Conservation (phyloP, 306 rosid species). For the Glycyrrhiza uralensis region DNA sequence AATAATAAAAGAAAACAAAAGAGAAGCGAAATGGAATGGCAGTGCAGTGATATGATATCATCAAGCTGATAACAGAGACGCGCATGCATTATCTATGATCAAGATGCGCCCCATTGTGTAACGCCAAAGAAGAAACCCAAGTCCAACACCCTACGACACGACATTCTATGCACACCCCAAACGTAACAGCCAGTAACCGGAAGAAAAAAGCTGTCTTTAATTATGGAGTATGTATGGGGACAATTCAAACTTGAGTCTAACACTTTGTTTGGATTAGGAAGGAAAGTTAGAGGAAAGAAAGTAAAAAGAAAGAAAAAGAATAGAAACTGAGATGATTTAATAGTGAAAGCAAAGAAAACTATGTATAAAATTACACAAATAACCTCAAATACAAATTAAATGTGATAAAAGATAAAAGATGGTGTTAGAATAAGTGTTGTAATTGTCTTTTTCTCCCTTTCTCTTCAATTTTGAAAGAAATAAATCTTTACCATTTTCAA, state of each 20-base stretch:
- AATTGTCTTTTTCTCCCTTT: too few species aligned
- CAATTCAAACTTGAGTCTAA: conserved; percentile 1
- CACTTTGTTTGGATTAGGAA: too few species aligned
- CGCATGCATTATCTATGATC: conserved; percentile 40
- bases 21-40: neutral
- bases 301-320: too few species aligned
- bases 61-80: neutral
- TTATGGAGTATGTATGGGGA: neutral
- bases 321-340: too few species aligned
- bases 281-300: too few species aligned
- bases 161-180: conserved; percentile 13
- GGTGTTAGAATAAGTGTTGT: too few species aligned
- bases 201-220: neutral
- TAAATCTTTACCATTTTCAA: too few species aligned
- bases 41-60: conserved; percentile 9
- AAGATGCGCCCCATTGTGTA: conserved; percentile 16
- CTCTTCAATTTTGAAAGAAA: too few species aligned
- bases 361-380: too few species aligned
- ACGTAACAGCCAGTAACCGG: neutral
- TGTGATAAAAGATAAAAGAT: too few species aligned
- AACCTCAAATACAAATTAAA: too few species aligned
- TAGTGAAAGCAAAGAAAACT: too few species aligned
- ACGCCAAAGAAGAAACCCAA: conserved; percentile 18
- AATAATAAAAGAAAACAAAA: neutral
- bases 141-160: conserved; percentile 46